Evolutionary conservation across 1,284 basidiomycete genomes (phyloP), one percentile per base, ranked within the genome.

Genomic region (Rhizoctonia solani): DNA sequence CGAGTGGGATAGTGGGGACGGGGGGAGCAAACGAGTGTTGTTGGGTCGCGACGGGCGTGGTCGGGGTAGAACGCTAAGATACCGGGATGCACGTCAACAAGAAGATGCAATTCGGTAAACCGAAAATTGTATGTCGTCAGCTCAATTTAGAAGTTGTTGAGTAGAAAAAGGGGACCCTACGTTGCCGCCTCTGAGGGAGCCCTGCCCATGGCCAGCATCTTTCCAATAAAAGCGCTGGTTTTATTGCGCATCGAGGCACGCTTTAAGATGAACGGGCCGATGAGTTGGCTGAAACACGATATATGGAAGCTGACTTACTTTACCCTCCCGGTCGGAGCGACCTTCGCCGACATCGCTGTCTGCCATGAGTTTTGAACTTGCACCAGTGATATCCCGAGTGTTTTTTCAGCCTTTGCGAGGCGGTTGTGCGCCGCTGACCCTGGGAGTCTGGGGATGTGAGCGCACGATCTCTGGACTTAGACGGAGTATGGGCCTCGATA

Each of bases 221-320:
- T 90, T 1, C 88, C 88, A 70, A 88, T 79, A 74, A 92, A 87
- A 44, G 88, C 88, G 71, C 83, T 89, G 21, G 89, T 90, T 76
- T 90, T 91, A 44, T 85, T 82, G 67, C 89, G 79, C 55, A 91
- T 85, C 16, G 25, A 5, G 9, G 89, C 85, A 13, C 82, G 82
- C 76, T 84, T 89, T 14, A 77, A 73, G 19, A 29, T 41, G 16
- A 41, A 37, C 13, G 50, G 46, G 49, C 5, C 42, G 30, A 21
- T 25, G 11, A 19, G 34, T 27, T 14, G 30, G 37, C n/a, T 29
- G 39, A 25, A 46, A n/a, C 2, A 14, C 27, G 19, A 21, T 30
- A 13, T 42, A 32, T n/a, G n/a, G n/a, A n/a, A n/a, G n/a, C n/a
- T n/a, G n/a, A 29, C 59, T n/a, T 25, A 52, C 59, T 34, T 63